Conservation (phyloP, 1,284 basidiomycete species). For the Hypsizygus ulmarius region DNA sequence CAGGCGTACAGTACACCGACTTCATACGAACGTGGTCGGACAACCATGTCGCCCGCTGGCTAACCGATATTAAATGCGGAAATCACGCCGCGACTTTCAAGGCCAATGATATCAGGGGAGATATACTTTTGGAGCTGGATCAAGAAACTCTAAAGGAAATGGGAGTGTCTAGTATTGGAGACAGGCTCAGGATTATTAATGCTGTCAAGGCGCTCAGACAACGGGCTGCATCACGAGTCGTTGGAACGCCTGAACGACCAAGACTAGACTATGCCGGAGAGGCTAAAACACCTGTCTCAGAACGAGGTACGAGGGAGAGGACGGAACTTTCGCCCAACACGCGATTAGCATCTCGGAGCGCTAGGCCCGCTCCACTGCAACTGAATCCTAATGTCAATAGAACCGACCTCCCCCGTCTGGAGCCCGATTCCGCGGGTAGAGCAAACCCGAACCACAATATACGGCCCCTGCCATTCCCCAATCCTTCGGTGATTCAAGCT, state of each 20-base stretch:
- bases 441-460: constrained; percentile 28
- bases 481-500: constrained; percentile 23
- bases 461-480: constrained; percentile 43
- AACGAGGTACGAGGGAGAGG: constrained; percentile 11
- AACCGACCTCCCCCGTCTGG: constrained; percentile 61
- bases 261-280: constrained; percentile 15
- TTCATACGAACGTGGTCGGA: constrained; percentile 71
- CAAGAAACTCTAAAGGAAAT: constrained; percentile 85
- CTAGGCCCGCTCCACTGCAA: constrained; percentile 65
- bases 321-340: constrained; percentile 29
- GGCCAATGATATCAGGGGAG: constrained; percentile 84
- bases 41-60: constrained; percentile 67
- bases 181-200: constrained; percentile 81
- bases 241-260: constrained; percentile 24
- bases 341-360: constrained; percentile 42
- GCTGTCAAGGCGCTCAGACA: constrained; percentile 80
- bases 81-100: constrained; percentile 71
- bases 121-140: constrained; percentile 87
- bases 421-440: constrained; percentile 54
- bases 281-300: constrained; percentile 16
- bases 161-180: constrained; percentile 84
- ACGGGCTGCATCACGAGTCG: constrained; percentile 37
- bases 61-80: constrained; percentile 69
- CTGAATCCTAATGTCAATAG: constrained; percentile 48
- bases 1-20: constrained; percentile 55